These are phyloP conservation scores for Hirsutella thompsonii DNA, from an alignment of 2,329 filamentous ascomycete genomes.

Conservation along the genomic window DNA sequence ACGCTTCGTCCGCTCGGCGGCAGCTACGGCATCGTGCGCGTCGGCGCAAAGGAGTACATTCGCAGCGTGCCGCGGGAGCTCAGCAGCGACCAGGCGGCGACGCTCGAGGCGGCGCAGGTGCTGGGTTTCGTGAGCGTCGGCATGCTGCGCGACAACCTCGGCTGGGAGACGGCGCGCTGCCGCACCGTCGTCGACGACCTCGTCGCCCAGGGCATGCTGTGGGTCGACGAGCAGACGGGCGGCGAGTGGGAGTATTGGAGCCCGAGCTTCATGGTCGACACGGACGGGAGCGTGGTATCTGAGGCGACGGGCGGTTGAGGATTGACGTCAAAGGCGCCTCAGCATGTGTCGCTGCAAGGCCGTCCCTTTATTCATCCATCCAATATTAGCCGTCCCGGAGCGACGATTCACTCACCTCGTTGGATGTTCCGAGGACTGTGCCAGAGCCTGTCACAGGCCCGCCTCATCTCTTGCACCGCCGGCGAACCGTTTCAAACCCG, in stretches of 20 bases:
- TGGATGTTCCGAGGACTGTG: too few relatives aligned
- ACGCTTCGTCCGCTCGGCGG: constrained; percentile 79
- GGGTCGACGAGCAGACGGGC: constrained; percentile 74
- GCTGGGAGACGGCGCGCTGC: constrained; percentile 75
- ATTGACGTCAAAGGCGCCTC: neutral
- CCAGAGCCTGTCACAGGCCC: too few relatives aligned
- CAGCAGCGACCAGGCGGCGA: constrained; percentile 84
- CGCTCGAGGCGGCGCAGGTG: constrained; percentile 82
- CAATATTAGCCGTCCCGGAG: too few relatives aligned
- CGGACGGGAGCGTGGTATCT: constrained; percentile 9
- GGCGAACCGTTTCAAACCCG: too few relatives aligned
- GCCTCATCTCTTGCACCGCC: too few relatives aligned
- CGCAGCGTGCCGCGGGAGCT: constrained; percentile 89
- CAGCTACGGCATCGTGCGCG: constrained; percentile 71
- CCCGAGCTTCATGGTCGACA: constrained; percentile 55
- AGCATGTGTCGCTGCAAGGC: too few relatives aligned
- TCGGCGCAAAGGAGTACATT: constrained; percentile 79
- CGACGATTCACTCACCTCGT: too few relatives aligned
- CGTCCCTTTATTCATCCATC: neutral
- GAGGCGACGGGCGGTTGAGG: constrained; percentile 5
- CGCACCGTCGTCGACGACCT: constrained; percentile 85
- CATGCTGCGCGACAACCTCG: constrained; percentile 77
- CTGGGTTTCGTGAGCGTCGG: constrained; percentile 81
- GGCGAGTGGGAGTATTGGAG: constrained; percentile 90
- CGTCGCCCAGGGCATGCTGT: constrained; percentile 77